These are phyloP conservation scores for Penicillium crystallinum DNA, from an alignment of 495 filamentous ascomycete genomes.

Conservation along the genomic window DNA sequence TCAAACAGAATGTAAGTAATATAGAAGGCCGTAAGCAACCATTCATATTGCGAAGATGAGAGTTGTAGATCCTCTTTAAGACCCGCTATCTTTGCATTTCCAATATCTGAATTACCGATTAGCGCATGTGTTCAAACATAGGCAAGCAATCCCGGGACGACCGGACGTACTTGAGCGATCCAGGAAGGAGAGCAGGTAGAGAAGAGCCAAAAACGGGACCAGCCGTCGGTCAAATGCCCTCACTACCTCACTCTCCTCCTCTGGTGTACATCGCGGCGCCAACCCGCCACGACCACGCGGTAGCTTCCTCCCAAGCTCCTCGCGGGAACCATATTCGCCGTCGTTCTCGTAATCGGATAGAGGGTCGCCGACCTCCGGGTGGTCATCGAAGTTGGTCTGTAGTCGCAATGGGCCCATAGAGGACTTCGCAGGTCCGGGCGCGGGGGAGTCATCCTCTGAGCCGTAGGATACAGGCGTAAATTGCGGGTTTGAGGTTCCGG, in stretches of 20 bases:
- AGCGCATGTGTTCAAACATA: background rate
- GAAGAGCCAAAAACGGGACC: constrained; percentile 71
- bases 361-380: constrained; percentile 8
- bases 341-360: constrained; percentile 25
- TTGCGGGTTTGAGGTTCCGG: constrained; percentile 25
- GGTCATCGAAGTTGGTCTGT: constrained; percentile 33
- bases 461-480: constrained; percentile 36
- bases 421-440: constrained; percentile 9
- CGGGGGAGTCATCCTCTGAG: constrained; percentile 22
- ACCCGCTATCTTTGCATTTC: constrained; percentile 73
- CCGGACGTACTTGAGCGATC: constrained; percentile 64
- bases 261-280: constrained; percentile 53
- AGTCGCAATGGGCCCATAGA: constrained; percentile 23
- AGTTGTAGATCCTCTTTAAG: constrained; percentile 60
- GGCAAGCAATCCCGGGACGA: background rate
- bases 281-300: constrained; percentile 5
- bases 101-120: constrained; percentile 54
- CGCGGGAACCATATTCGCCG: constrained; percentile 27
- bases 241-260: constrained; percentile 69
- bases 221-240: constrained; percentile 69
- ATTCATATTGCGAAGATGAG: constrained; percentile 55
- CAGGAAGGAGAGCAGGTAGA: constrained; percentile 79
- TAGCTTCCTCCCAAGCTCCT: constrained; percentile 24
- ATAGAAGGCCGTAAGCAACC: constrained; percentile 63
- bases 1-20: constrained; percentile 73